A percentile compares a stretch with the other conserved stretches of the same genome.
phyloP scores from a whole-genome alignment of 495 filamentous ascomycete species.

The Oleoguttula mirabilis region DNA sequence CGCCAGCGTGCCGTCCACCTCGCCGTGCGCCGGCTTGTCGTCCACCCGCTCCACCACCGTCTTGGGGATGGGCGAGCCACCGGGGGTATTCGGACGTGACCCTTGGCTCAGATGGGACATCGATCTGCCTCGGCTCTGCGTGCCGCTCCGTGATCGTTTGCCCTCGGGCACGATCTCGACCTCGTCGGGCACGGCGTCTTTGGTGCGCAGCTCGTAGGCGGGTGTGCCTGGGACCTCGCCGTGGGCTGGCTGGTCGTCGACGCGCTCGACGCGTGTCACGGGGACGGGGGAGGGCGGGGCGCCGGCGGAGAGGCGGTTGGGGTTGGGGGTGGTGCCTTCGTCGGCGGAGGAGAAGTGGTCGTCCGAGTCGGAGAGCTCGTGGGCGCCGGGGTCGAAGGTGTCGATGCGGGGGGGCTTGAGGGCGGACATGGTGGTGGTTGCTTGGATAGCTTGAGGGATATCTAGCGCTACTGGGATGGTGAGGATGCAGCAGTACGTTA shows the following conservation, averaged over 20 bases:
- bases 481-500: too few relatives aligned
- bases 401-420: constrained; percentile 28
- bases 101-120: constrained; percentile 1
- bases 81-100: constrained; percentile 35
- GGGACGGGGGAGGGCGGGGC: constrained; percentile 44
- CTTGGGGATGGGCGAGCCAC: constrained; percentile 56
- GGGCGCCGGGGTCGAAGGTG: constrained; percentile 67
- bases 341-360: constrained; percentile 89
- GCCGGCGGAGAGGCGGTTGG: constrained; percentile 27
- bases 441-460: too few relatives aligned
- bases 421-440: constrained; percentile 19
- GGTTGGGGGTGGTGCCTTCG: constrained; percentile 41
- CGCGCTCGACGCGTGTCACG: constrained; percentile 45
- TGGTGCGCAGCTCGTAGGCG: constrained; percentile 44
- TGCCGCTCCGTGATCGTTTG: constrained; percentile 36
- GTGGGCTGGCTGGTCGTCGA: constrained; percentile 44
- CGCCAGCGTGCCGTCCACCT: constrained; percentile 73
- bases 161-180: constrained; percentile 49
- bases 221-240: constrained; percentile 52
- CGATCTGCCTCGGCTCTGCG: constrained; percentile 17
- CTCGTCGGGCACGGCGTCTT: constrained; percentile 56
- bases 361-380: constrained; percentile 56
- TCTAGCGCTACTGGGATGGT: too few relatives aligned
- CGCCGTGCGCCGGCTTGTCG: constrained; percentile 59
- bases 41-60: constrained; percentile 77